Conservation (phyloP, 805 yeast genomes). For the Torulaspora maleeae region DNA sequence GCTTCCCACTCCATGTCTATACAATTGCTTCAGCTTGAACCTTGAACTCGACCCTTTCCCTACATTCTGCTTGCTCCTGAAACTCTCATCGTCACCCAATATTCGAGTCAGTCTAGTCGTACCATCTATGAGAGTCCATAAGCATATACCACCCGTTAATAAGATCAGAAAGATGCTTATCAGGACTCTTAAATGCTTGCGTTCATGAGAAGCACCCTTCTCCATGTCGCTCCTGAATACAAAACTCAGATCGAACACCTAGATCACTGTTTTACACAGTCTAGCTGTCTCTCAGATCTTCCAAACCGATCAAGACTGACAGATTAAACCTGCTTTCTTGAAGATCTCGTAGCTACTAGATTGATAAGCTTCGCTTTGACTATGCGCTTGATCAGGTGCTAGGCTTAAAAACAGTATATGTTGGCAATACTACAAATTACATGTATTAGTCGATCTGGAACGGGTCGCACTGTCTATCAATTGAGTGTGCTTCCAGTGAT, state of each 20-base stretch:
- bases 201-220: not conserved
- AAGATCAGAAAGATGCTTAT: not conserved
- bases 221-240: not conserved
- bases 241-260: not conserved
- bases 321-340: not conserved
- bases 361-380: not conserved
- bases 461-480: not conserved
- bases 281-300: not conserved
- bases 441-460: not conserved
- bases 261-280: not conserved
- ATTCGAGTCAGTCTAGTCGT: not conserved
- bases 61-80: not conserved
- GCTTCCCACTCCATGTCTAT: conserved; percentile 26
- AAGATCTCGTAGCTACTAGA: not conserved
- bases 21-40: conserved; percentile 22
- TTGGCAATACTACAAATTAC: not conserved
- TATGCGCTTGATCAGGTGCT: conserved; percentile 1
- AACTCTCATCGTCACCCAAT: not conserved
- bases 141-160: not conserved
- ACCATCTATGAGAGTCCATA: not conserved
- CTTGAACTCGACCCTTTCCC: not conserved
- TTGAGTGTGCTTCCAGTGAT: not conserved
- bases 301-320: not conserved
- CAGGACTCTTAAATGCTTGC: not conserved
- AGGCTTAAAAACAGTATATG: not conserved